Evolutionary conservation across 2,329 filamentous ascomycete genomes (phyloP).

Genomic region (Stenocarpella maydis): DNA sequence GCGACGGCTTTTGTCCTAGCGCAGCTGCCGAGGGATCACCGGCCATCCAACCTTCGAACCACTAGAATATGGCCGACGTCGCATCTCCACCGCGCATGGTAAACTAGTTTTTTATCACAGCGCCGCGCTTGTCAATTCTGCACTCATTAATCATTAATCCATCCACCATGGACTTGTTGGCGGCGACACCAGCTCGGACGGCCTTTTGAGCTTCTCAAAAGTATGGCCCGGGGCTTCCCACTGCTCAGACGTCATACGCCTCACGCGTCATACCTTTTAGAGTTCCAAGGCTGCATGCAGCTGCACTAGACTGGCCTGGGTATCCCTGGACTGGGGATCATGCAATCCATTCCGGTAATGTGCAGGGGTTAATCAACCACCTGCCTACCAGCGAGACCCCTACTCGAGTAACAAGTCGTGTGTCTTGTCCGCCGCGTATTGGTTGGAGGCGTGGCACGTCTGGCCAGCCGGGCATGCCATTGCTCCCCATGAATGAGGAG

Average conservation of each 20-base stretch:
- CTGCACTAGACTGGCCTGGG: conserved; percentile 9
- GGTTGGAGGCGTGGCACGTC: neutral
- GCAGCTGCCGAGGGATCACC: conserved; percentile 2
- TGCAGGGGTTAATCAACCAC: conserved; percentile 14
- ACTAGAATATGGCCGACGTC: neutral
- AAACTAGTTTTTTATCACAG: neutral
- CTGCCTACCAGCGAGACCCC: conserved; percentile 5
- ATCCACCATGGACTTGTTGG: neutral
- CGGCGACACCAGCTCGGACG: conserved; percentile 4
- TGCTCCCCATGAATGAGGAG: neutral
- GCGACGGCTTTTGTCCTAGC: neutral
- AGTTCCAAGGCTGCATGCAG: conserved; percentile 29
- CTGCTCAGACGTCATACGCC: conserved; percentile 11
- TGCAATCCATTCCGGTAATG: conserved; percentile 5
- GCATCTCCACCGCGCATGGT: neutral
- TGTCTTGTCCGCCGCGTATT: neutral
- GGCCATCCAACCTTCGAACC: neutral
- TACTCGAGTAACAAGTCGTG: neutral
- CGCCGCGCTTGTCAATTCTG: neutral
- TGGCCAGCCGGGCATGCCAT: neutral
- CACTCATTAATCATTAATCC: neutral
- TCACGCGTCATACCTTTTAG: conserved; percentile 24
- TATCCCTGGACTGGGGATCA: conserved; percentile 4
- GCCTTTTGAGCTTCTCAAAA: conserved; percentile 16
- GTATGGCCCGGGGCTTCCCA: conserved; percentile 7